A percentile compares a stretch with the other conserved stretches of the same genome.
These are phyloP conservation scores for Exserohilum rostratum DNA, from an alignment of 2,329 filamentous ascomycete genomes.

Conservation along the genomic window DNA sequence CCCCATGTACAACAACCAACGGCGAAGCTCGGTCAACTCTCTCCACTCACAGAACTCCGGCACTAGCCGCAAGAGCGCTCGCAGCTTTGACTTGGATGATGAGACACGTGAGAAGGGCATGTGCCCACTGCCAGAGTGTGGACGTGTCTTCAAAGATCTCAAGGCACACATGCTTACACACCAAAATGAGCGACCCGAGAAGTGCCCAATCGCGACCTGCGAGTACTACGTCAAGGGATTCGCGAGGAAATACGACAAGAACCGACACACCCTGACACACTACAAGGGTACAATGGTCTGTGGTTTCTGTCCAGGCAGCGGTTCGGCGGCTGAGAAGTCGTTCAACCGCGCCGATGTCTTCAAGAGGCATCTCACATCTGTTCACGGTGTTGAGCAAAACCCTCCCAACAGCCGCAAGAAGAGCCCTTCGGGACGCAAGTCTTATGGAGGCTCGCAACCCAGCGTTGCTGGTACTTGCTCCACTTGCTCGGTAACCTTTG, in stretches of 20 bases:
- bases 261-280: slow-evolving; percentile 89
- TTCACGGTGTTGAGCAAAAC: slow-evolving; percentile 91
- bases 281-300: slow-evolving; percentile 99
- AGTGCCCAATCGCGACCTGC: slow-evolving; percentile 90
- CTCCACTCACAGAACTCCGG: slow-evolving; percentile 69
- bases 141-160: slow-evolving; percentile 85
- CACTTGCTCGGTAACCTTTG: slow-evolving; percentile 84
- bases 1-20: slow-evolving; percentile 52
- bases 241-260: slow-evolving; percentile 95
- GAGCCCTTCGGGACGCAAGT: slow-evolving; percentile 63
- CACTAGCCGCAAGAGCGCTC: slow-evolving; percentile 58
- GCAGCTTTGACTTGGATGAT: slow-evolving; percentile 48
- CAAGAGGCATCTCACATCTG: slow-evolving; percentile 88
- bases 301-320: slow-evolving; percentile 89
- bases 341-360: slow-evolving; percentile 97
- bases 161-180: slow-evolving; percentile 96
- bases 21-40: slow-evolving; percentile 73
- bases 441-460: slow-evolving; percentile 69
- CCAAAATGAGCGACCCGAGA: slow-evolving; percentile 87
- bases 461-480: slow-evolving; percentile 82
- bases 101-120: slow-evolving; percentile 69
- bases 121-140: slow-evolving; percentile 84
- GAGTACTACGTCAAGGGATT: slow-evolving; percentile 94
- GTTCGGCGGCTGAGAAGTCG: slow-evolving; percentile 88
- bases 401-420: slow-evolving; percentile 90